Evolutionary conservation across 495 filamentous ascomycete genomes (phyloP).

Genomic region (Hypoxylon rickii): DNA sequence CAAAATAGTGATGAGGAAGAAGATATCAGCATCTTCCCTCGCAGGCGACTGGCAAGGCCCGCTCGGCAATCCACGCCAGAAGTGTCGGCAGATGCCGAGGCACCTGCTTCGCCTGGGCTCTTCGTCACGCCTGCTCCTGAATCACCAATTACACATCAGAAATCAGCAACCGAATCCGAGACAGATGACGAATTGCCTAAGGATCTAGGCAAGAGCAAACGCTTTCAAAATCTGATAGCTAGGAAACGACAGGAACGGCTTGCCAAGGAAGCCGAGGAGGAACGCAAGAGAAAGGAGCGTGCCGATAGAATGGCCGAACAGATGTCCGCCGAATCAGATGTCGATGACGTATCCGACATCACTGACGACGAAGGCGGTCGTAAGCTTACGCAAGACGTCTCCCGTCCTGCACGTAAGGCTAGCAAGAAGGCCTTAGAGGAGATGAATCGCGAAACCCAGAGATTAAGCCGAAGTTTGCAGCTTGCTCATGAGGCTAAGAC

Average conservation of each 20-base stretch:
- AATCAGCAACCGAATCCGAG: slow-evolving; percentile 42
- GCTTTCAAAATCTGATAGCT: slow-evolving; percentile 70
- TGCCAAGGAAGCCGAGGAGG: slow-evolving; percentile 63
- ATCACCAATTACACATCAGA: slow-evolving; percentile 23
- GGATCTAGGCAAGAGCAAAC: slow-evolving; percentile 54
- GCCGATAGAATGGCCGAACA: slow-evolving; percentile 42
- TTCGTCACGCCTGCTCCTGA: slow-evolving; percentile 48
- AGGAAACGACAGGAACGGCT: slow-evolving; percentile 72
- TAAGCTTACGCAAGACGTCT: slow-evolving; percentile 62
- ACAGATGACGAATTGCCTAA: slow-evolving; percentile 52
- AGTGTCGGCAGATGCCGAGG: slow-evolving; percentile 9
- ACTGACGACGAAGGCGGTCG: slow-evolving; percentile 61
- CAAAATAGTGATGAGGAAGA: slow-evolving; percentile 36
- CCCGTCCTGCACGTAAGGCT: slow-evolving; percentile 78
- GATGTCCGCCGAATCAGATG: slow-evolving; percentile 37
- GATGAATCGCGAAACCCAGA: slow-evolving; percentile 90
- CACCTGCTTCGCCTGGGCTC: slow-evolving; percentile 35
- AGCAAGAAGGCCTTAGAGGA: slow-evolving; percentile 97
- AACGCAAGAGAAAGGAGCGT: slow-evolving; percentile 55
- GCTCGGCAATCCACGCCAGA: slow-evolving; percentile 45
- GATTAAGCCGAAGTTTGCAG: slow-evolving; percentile 86
- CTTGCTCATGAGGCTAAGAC: slow-evolving; percentile 87
- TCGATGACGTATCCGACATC: slow-evolving; percentile 57
- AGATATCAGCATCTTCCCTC: slow-evolving; percentile 34
- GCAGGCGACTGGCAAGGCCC: slow-evolving; percentile 36